Evolutionary conservation across 345 rosid genomes (phyloP), one percentile per base, ranked within the genome.

Genomic region (Turnera subulata): DNA sequence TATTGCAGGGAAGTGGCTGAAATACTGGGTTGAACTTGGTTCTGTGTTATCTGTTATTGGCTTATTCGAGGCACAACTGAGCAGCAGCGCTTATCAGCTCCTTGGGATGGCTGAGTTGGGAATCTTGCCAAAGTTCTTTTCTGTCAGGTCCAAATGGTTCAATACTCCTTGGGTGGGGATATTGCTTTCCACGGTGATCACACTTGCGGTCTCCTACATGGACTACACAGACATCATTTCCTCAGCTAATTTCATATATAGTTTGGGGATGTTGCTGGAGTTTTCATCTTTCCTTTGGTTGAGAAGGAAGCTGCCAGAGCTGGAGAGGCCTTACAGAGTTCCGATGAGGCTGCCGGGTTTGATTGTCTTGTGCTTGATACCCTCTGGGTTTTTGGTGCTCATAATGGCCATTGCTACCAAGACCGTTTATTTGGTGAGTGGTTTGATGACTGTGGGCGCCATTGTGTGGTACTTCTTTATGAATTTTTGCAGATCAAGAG

Each of bases 141-240:
- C 77, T 0, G 11, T 25, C 7, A 29, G 95, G 43, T 86, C 90
- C 1, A 78, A 74, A 62, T 68, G 82, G 84, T 89, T 85, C 67
- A 65, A 73, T 63, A 89, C 94, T 33, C 96, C 96, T 14, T 88
- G 93, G 96, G 55, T 82, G 0, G 96, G 93, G 61, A 85, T 88
- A 16, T 52, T 82, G 33, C 1, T 84, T 26, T 75, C 88, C 0
- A 73, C 82, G 11, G 38, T 68, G 45, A 76, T 85, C 62, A 56
- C 81, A 1, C n/a, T 79, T 4, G 91, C 76, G 12, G 70, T 82
- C 26, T 80, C 93, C 0, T 85, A 64, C 66, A 55, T 89, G 88
- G 14, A 48, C 57, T 82, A 78, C 63, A 67, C 75, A 0, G 82
- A 78, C 48, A 85, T 85, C 11, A 67, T 88, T 22, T 75, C 86